Percentiles rank a stretch among this genome's conserved stretches.
Evolutionary conservation across 1,284 basidiomycete genomes (phyloP).

Genomic region (Boletus sp.): DNA sequence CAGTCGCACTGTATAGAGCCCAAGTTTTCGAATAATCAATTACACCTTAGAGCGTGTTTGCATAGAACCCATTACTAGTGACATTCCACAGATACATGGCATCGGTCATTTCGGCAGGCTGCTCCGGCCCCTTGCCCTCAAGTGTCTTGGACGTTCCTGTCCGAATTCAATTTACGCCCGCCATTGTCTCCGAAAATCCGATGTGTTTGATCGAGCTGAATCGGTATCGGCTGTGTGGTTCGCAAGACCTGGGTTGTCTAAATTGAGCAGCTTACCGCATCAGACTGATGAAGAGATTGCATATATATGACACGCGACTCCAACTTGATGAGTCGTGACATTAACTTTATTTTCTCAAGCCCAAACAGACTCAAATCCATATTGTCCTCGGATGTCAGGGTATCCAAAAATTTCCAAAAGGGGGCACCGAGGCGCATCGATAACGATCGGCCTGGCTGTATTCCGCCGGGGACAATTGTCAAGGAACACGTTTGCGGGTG

Average conservation of each 20-base stretch:
- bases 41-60: neutral
- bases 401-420: constrained; percentile 6
- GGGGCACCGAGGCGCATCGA: constrained; percentile 30
- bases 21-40: neutral
- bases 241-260: neutral
- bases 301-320: constrained; percentile 17
- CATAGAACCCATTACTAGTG: neutral
- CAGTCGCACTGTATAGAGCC: neutral
- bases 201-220: constrained; percentile 24
- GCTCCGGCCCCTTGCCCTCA: neutral
- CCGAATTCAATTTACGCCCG: neutral
- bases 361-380: constrained; percentile 7
- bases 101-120: neutral
- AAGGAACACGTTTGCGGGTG: constrained; percentile 8
- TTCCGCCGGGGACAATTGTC: constrained; percentile 14
- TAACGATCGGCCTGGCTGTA: constrained; percentile 22
- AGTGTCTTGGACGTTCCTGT: neutral
- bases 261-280: constrained; percentile 10
- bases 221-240: constrained; percentile 10
- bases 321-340: constrained; percentile 8
- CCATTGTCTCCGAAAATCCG: constrained; percentile 9
- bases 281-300: constrained; percentile 12
- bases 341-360: constrained; percentile 20
- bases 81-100: neutral
- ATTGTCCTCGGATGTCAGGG: constrained; percentile 28